Base-by-base conservation (phyloP, 345 rosid genomes). In the Brassica cretica region DNA sequence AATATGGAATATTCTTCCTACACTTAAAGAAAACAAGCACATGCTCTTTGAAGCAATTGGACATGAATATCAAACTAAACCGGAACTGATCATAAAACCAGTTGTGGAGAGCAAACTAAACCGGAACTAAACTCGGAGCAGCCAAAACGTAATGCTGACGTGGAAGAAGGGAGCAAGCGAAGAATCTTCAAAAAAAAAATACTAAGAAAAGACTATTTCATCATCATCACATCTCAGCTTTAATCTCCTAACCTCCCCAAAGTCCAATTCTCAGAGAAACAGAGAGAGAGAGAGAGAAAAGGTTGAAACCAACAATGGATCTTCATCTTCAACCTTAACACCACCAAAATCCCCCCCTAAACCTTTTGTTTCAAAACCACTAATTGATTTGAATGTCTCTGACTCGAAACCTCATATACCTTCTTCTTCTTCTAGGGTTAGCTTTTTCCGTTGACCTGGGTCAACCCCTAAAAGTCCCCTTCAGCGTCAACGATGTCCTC, bases 401-500 rank as follows among this genome's bases (percentile, higher is more conserved):
- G 1, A 30, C 79, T 63, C 72, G 19, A 65, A 70, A 5, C 41
- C 71, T 75, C 68, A 27, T 27, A 27, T 27, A 3, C 30, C 30
- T 27, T 27, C 30, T 27, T 27, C 29, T 83, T 49, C 37, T 83
- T 58, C 68, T 82, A 77, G 86, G 86, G 79, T 77, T 86, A 49
- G 83, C 78, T 66, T 77, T 77, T 32, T 80, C 19, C 68, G 74
- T 78, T 67, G 85, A 84, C 70, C 60, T 59, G 8, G 69, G 75
- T 59, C 80, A 80, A 63, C 81, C 91, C 51, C 44, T 91, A n/a
- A 91, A 88, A 76, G 84, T 90, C 15, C 98, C 98, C 2, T 89
- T 94, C 66, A 77, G 88, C 79, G 82, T 86, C 73, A 85, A 89
- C 25, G 99, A 94, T 66, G 88, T 93, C 68, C 96, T 94, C 59